Evolutionary conservation across 2,329 filamentous ascomycete genomes (phyloP).

Genomic region (Aureobasidium mangrovei): DNA sequence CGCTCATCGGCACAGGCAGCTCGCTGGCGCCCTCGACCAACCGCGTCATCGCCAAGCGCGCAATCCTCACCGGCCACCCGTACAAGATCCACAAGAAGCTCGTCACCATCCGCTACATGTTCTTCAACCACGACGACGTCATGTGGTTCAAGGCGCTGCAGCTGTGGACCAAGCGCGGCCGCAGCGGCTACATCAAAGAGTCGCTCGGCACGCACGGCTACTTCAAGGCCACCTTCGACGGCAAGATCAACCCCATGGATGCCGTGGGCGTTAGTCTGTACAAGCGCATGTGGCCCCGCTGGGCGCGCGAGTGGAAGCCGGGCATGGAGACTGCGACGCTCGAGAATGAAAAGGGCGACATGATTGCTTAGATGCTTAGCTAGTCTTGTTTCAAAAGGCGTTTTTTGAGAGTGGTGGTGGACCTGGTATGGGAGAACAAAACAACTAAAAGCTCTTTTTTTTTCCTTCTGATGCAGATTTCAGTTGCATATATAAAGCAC

Average conservation of each 20-base stretch:
- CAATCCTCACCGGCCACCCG: constrained; percentile 89
- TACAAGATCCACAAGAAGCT: constrained; percentile 98
- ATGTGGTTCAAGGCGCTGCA: constrained; percentile 97
- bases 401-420: background rate
- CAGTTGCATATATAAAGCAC: background rate
- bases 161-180: constrained; percentile 82
- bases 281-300: constrained; percentile 55
- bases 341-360: constrained; percentile 11
- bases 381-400: background rate
- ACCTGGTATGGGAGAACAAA: background rate
- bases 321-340: constrained; percentile 7
- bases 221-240: constrained; percentile 98
- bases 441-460: background rate
- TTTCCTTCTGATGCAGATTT: background rate
- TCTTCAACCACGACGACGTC: constrained; percentile 93
- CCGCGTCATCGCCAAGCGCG: constrained; percentile 84
- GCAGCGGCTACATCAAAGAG: constrained; percentile 90
- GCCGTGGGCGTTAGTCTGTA: constrained; percentile 72
- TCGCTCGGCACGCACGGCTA: constrained; percentile 95
- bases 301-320: constrained; percentile 42
- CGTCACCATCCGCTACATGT: constrained; percentile 98
- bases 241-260: constrained; percentile 90
- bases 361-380: background rate
- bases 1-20: constrained; percentile 79
- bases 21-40: constrained; percentile 64